These are phyloP conservation scores for Cetraspora pellucida DNA, from an alignment of 192 early-diverging fungal species.

Conservation along the genomic window DNA sequence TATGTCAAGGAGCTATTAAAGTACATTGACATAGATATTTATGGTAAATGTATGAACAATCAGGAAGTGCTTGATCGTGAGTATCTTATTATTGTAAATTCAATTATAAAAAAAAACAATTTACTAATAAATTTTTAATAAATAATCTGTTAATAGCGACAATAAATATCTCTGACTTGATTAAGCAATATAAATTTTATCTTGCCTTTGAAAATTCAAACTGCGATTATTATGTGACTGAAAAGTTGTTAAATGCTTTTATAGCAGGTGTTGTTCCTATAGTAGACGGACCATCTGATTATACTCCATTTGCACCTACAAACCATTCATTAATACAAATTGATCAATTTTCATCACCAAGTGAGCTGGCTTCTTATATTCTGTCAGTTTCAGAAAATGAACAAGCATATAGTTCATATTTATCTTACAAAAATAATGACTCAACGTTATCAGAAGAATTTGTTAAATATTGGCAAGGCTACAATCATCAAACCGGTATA, in stretches of 20 bases:
- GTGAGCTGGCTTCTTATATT: conserved; percentile 27
- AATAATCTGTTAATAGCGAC: background rate
- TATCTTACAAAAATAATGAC: conserved; percentile 13
- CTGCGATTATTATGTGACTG: conserved; percentile 42
- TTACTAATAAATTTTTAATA: background rate
- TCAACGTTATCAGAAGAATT: background rate
- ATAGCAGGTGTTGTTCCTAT: conserved; percentile 36
- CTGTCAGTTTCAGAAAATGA: conserved; percentile 26
- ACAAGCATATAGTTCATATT: conserved; percentile 19
- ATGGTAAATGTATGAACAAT: conserved; percentile 40
- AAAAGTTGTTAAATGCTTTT: conserved; percentile 36
- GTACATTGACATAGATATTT: conserved; percentile 39
- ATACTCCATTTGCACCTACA: conserved; percentile 36
- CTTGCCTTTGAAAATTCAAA: conserved; percentile 41
- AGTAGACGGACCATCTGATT: conserved; percentile 41
- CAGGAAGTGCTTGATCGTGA: conserved; percentile 11
- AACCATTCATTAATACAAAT: conserved; percentile 32
- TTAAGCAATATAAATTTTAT: conserved; percentile 39
- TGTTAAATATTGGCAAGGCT: background rate
- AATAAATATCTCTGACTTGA: conserved; percentile 13
- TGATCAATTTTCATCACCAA: conserved; percentile 37
- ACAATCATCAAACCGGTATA: background rate
- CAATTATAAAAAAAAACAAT: background rate
- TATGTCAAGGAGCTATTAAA: conserved; percentile 41
- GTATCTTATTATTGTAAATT: background rate